Percentiles rank a stretch among this genome's conserved stretches.
Evolutionary conservation across 805 yeast genomes (phyloP).

Genomic region (Debaryomyces maramus): DNA sequence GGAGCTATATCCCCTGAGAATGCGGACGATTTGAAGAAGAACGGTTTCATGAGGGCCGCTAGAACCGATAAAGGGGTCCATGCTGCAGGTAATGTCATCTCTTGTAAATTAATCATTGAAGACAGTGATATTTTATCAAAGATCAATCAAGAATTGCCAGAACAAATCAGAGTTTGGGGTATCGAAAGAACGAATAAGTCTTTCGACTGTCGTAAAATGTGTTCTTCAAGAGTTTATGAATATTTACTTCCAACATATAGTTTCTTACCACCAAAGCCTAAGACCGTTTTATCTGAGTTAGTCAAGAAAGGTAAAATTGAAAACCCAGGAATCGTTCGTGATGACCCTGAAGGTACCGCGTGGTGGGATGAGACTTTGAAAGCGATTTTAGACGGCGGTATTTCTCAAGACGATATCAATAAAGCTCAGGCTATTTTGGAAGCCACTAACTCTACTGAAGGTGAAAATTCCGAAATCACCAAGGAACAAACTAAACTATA

Average conservation of each 20-base stretch:
- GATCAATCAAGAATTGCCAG: conserved; percentile 77
- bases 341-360: conserved; percentile 64
- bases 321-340: conserved; percentile 59
- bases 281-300: conserved; percentile 60
- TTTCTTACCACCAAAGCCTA: conserved; percentile 86
- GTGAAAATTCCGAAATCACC: conserved; percentile 6
- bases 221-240: conserved; percentile 94
- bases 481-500: conserved; percentile 13
- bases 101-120: conserved; percentile 80
- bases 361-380: conserved; percentile 64
- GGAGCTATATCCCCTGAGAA: conserved; percentile 89
- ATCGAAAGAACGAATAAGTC: conserved; percentile 83
- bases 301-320: conserved; percentile 52
- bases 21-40: conserved; percentile 83
- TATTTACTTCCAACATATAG: conserved; percentile 91
- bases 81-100: conserved; percentile 92
- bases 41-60: conserved; percentile 84
- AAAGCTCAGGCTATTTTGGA: conserved; percentile 36
- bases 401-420: conserved; percentile 26
- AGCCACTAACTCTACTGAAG: conserved; percentile 9
- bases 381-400: conserved; percentile 23
- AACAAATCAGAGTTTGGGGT: conserved; percentile 91
- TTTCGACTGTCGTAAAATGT: conserved; percentile 92
- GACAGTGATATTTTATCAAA: conserved; percentile 71
- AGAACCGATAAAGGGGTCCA: conserved; percentile 96